phyloP scores from a whole-genome alignment of 108 stramenopile species.

The Skeletonema tropicum region DNA sequence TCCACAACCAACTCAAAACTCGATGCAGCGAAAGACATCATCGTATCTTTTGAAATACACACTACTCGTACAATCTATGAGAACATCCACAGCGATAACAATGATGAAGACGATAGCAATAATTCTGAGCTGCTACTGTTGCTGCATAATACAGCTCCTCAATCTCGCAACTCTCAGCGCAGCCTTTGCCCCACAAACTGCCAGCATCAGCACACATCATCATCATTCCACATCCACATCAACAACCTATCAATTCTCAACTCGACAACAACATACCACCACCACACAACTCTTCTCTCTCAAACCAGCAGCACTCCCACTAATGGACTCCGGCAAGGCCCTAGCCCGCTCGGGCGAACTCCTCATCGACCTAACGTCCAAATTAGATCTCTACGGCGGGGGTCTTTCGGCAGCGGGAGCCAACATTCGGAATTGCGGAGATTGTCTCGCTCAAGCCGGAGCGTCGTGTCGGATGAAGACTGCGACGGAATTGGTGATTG shows the following conservation, averaged over 20 bases:
- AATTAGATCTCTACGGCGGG: conserved; percentile 70
- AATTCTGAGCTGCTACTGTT: neutral
- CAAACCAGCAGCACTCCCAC: conserved; percentile 71
- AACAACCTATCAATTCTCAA: no score
- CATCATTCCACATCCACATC: no score
- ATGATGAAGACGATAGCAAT: neutral
- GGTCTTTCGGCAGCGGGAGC: conserved; percentile 75
- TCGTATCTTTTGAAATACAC: no score
- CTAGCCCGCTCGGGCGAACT: conserved; percentile 80
- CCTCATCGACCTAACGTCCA: conserved; percentile 65
- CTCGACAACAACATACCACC: no score
- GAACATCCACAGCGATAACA: no score
- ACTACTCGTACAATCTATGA: no score
- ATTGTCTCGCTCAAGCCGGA: conserved; percentile 83
- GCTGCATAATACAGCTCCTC: neutral
- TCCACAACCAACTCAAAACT: no score
- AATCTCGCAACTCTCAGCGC: neutral
- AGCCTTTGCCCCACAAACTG: conserved; percentile 16
- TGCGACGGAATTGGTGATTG: conserved; percentile 69
- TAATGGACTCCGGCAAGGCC: conserved; percentile 84
- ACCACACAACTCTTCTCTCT: no score
- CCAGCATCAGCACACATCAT: no score
- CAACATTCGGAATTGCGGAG: conserved; percentile 71
- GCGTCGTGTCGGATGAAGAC: conserved; percentile 83
- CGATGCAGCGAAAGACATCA: no score